Percentiles rank a stretch among this genome's conserved stretches.
Conservation (phyloP, 805 yeast genomes). For the Starmerella cellae region DNA sequence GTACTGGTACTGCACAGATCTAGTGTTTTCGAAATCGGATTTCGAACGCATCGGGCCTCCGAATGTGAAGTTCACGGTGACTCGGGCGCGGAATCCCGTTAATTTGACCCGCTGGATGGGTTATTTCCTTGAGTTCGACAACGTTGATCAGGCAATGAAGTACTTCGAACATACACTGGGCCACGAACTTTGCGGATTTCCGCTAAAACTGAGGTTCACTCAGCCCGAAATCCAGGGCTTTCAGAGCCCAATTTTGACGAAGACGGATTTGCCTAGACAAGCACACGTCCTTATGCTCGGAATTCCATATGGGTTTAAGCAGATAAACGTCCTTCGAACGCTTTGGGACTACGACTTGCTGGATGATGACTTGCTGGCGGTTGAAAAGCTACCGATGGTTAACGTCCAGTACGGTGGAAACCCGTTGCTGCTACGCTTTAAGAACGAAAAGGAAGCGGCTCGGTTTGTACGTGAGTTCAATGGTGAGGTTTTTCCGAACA, state of each 20-base stretch:
- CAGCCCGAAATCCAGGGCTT: constrained; percentile 23
- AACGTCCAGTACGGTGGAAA: constrained; percentile 25
- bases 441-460: constrained; percentile 24
- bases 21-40: constrained; percentile 24
- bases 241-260: constrained; percentile 21
- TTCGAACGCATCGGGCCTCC: constrained; percentile 27
- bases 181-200: constrained; percentile 40
- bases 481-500: constrained; percentile 22
- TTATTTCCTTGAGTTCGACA: constrained; percentile 42
- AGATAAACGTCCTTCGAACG: constrained; percentile 19
- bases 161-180: constrained; percentile 40
- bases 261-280: constrained; percentile 20
- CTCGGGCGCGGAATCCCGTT: constrained; percentile 38
- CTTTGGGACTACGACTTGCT: constrained; percentile 27
- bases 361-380: constrained; percentile 25
- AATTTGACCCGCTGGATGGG: constrained; percentile 35
- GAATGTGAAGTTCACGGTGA: constrained; percentile 29
- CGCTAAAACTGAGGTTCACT: constrained; percentile 36
- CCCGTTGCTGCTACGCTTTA: constrained; percentile 26
- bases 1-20: constrained; percentile 27
- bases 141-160: constrained; percentile 37
- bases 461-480: constrained; percentile 25
- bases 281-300: constrained; percentile 26
- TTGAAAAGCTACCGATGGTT: constrained; percentile 25
- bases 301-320: constrained; percentile 22